These are phyloP conservation scores for Escovopsis sp. DNA, from an alignment of 2,329 filamentous ascomycete species.

Conservation along the genomic window DNA sequence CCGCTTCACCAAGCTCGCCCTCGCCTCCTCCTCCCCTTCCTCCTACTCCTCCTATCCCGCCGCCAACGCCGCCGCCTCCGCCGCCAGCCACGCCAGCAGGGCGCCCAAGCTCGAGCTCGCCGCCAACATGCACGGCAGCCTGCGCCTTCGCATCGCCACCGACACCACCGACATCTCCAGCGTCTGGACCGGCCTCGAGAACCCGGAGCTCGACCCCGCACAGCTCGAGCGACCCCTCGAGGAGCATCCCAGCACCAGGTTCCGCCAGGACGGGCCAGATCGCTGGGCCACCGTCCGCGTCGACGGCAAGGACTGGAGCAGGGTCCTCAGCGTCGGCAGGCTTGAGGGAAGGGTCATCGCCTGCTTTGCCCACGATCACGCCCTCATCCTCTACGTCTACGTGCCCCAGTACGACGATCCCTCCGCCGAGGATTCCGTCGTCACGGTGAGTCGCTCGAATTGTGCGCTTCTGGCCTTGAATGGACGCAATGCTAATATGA, in stretches of 20 bases:
- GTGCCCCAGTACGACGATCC: conserved; percentile 55
- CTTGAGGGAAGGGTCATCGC: conserved; percentile 86
- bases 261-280: conserved; percentile 61
- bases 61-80: too few species aligned
- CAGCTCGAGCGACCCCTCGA: conserved; percentile 57
- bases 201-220: conserved; percentile 70
- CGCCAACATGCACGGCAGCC: conserved; percentile 85
- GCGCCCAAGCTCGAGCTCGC: conserved; percentile 65
- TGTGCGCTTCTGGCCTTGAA: neutral
- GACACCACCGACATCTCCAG: conserved; percentile 76
- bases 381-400: conserved; percentile 72
- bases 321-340: conserved; percentile 81
- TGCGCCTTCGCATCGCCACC: conserved; percentile 65
- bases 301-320: conserved; percentile 87
- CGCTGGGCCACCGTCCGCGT: conserved; percentile 82
- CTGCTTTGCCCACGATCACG: conserved; percentile 70
- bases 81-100: conserved; percentile 20
- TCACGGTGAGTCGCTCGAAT: conserved; percentile 43
- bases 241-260: conserved; percentile 68
- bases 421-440: conserved; percentile 51
- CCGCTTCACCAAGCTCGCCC: conserved; percentile 77
- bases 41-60: conserved; percentile 21
- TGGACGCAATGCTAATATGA: conserved; percentile 9
- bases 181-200: conserved; percentile 71
- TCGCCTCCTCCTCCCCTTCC: conserved; percentile 23